These are phyloP conservation scores for Hordeum marinum DNA, from an alignment of 176 grass and related monocot species.

Conservation along the genomic window DNA sequence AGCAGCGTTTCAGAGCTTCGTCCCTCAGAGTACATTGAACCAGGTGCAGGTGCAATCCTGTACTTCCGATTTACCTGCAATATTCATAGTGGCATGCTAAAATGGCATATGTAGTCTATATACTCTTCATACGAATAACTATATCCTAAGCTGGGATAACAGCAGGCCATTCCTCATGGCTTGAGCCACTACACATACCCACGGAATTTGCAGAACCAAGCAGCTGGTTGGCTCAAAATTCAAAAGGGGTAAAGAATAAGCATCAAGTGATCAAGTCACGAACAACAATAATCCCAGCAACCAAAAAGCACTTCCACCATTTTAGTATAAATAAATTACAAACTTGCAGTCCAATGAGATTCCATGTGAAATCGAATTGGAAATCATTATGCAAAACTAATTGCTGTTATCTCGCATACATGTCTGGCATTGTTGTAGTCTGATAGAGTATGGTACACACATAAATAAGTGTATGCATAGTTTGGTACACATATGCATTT, in stretches of 20 bases:
- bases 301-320: neutral
- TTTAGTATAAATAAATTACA: neutral
- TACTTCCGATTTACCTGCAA: constrained; percentile 74
- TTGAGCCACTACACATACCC: constrained; percentile 2
- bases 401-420: constrained; percentile 1
- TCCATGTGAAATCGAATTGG: neutral
- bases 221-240: constrained; percentile 2
- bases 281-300: neutral
- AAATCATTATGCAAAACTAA: constrained; percentile 15
- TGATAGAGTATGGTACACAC: neutral
- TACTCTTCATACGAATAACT: neutral
- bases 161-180: constrained; percentile 12
- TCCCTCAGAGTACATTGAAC: constrained; percentile 36
- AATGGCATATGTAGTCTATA: neutral
- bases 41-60: constrained; percentile 65
- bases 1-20: constrained; percentile 38
- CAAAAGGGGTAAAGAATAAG: neutral
- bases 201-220: constrained; percentile 3
- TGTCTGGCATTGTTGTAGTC: neutral
- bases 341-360: neutral
- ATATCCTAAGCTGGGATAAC: constrained; percentile 18
- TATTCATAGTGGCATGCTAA: neutral
- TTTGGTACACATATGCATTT: neutral
- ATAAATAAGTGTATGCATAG: neutral
- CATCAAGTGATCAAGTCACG: neutral